phyloP scores from a whole-genome alignment of 2,329 filamentous ascomycete genomes.

The Epichloe aotearoae region DNA sequence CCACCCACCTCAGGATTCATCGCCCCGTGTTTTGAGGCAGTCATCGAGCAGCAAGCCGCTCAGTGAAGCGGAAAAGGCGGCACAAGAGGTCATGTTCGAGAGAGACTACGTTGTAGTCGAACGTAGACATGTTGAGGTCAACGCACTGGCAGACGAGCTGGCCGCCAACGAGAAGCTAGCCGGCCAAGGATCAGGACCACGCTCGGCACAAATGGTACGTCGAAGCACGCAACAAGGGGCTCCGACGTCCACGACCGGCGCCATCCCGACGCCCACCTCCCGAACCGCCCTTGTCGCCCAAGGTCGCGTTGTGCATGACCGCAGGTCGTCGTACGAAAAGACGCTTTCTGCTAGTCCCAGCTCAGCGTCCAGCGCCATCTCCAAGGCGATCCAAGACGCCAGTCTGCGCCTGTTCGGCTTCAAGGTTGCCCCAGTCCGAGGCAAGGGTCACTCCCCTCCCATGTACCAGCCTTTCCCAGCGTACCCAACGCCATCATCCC shows the following conservation, averaged over 20 bases:
- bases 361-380: slow-evolving; percentile 80
- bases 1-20: slow-evolving; percentile 11
- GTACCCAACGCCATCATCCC: slow-evolving; percentile 57
- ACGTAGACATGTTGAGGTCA: slow-evolving; percentile 89
- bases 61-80: slow-evolving; percentile 57
- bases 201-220: slow-evolving; percentile 53
- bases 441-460: slow-evolving; percentile 59
- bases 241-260: slow-evolving; percentile 55
- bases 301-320: slow-evolving; percentile 58
- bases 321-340: slow-evolving; percentile 69
- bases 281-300: slow-evolving; percentile 62
- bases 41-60: slow-evolving; percentile 15
- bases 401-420: slow-evolving; percentile 63
- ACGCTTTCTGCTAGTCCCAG: slow-evolving; percentile 52
- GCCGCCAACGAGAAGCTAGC: slow-evolving; percentile 62
- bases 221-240: slow-evolving; percentile 67
- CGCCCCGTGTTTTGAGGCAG: slow-evolving; percentile 10
- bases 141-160: slow-evolving; percentile 90
- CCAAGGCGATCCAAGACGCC: slow-evolving; percentile 89
- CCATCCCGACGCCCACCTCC: slow-evolving; percentile 52
- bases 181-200: slow-evolving; percentile 34
- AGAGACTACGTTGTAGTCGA: slow-evolving; percentile 94
- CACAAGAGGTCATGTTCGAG: slow-evolving; percentile 80
- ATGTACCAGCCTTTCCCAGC: slow-evolving; percentile 72
- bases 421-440: slow-evolving; percentile 52